These are phyloP conservation scores for Lasiodiplodia citricola DNA, from an alignment of 2,329 filamentous ascomycete genomes.

Conservation along the genomic window DNA sequence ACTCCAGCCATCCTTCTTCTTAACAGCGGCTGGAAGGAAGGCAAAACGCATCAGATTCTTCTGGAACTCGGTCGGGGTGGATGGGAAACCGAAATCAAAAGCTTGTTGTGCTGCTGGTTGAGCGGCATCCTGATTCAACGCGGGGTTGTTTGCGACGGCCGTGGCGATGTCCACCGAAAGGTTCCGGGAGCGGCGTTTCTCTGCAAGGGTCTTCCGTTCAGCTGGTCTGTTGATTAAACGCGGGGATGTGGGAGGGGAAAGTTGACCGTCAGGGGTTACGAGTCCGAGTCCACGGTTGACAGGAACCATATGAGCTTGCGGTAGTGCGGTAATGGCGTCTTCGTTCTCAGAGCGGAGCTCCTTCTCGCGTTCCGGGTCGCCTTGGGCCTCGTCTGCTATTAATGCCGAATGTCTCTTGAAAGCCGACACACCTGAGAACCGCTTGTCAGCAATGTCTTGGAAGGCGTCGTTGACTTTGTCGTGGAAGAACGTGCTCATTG, in stretches of 20 bases:
- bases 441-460: slow-evolving; percentile 81
- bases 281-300: slow-evolving; percentile 27
- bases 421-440: slow-evolving; percentile 47
- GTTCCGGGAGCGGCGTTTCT: slow-evolving; percentile 49
- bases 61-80: slow-evolving; percentile 84
- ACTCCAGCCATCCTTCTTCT: slow-evolving; percentile 75
- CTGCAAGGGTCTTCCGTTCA: slow-evolving; percentile 34
- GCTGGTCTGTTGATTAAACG: slow-evolving; percentile 29
- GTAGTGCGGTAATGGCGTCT: slow-evolving; percentile 82
- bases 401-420: slow-evolving; percentile 75
- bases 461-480: slow-evolving; percentile 89
- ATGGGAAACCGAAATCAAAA: slow-evolving; percentile 72
- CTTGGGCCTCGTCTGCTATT: slow-evolving; percentile 80
- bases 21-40: slow-evolving; percentile 65
- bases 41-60: slow-evolving; percentile 91
- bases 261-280: background rate
- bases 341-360: slow-evolving; percentile 82
- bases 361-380: slow-evolving; percentile 77
- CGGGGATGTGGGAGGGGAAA: slow-evolving; percentile 36
- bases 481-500: slow-evolving; percentile 77
- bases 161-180: slow-evolving; percentile 51
- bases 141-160: slow-evolving; percentile 41
- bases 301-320: slow-evolving; percentile 56
- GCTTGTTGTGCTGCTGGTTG: slow-evolving; percentile 32
- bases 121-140: slow-evolving; percentile 49